These are phyloP conservation scores for Eucalyptus brandiana DNA, from an alignment of 345 rosid genomes.

Conservation along the genomic window DNA sequence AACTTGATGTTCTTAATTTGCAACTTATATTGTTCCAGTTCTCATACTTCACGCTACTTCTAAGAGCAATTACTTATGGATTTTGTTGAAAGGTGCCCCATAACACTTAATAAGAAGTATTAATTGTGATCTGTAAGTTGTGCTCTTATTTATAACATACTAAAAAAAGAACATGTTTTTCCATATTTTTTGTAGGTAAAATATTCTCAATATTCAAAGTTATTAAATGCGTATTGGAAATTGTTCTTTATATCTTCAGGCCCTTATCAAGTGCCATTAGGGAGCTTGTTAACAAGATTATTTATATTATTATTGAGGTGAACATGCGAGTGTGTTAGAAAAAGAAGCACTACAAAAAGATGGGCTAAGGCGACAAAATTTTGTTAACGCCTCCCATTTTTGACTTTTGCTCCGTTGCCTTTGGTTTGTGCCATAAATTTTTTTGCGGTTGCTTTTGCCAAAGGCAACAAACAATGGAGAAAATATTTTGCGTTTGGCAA, in stretches of 20 bases:
- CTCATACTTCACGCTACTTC: neutral
- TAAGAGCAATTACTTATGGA: neutral
- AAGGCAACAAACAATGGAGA: neutral
- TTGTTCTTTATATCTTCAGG: neutral
- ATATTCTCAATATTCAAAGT: neutral
- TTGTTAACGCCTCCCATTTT: neutral
- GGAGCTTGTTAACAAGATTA: neutral
- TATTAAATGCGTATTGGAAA: neutral
- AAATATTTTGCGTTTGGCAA: too few species aligned
- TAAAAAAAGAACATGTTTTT: neutral
- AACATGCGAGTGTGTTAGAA: neutral
- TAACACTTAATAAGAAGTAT: neutral
- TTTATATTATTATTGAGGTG: neutral
- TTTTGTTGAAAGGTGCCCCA: neutral
- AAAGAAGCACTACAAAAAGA: neutral
- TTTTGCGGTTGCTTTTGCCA: neutral
- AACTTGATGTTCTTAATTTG: neutral
- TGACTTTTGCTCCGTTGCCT: neutral
- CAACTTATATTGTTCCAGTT: neutral
- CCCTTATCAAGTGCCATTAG: neutral
- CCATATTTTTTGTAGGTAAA: neutral
- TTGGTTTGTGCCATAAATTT: neutral
- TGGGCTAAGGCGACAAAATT: neutral
- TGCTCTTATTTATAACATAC: neutral
- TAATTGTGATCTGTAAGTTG: neutral